These are phyloP conservation scores for Talaromyces piceae DNA, from an alignment of 2,329 filamentous ascomycete genomes.

Conservation along the genomic window DNA sequence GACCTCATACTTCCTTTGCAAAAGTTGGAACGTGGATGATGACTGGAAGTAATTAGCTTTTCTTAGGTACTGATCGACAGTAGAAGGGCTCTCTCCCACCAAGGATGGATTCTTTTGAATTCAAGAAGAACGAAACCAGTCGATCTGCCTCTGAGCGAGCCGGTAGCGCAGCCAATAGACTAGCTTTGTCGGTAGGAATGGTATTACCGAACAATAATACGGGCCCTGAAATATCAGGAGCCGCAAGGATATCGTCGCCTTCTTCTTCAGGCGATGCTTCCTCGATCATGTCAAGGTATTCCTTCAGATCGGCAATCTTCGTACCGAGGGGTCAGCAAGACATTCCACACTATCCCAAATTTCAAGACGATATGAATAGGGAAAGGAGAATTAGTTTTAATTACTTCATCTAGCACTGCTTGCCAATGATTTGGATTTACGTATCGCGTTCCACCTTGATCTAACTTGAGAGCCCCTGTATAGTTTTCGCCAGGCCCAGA, in stretches of 20 bases:
- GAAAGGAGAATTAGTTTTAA: neutral
- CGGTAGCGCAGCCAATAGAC: neutral
- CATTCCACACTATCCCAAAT: no score
- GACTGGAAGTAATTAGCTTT: conserved; percentile 7
- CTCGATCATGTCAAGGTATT: neutral
- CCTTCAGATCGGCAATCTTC: conserved; percentile 3
- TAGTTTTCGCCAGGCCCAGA: neutral
- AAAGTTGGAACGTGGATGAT: conserved; percentile 17
- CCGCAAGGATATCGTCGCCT: neutral
- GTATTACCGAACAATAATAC: conserved; percentile 2
- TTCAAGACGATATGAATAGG: neutral
- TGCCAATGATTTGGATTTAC: conserved; percentile 2
- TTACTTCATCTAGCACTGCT: conserved; percentile 2
- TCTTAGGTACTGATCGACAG: neutral
- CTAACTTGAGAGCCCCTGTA: neutral
- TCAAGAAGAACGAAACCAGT: conserved; percentile 1
- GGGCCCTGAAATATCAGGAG: neutral
- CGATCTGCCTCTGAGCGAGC: conserved; percentile 1
- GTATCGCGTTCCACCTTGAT: conserved; percentile 1
- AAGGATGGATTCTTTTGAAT: conserved; percentile 1
- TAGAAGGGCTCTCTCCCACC: neutral
- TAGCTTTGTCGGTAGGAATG: neutral
- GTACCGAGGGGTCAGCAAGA: neutral
- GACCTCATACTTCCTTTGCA: conserved; percentile 12
- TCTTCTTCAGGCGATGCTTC: conserved; percentile 1